A percentile compares a stretch with the other conserved stretches of the same genome.
Evolutionary conservation across 2,329 filamentous ascomycete species (phyloP).

Genomic region (Xylariaceae sp.): DNA sequence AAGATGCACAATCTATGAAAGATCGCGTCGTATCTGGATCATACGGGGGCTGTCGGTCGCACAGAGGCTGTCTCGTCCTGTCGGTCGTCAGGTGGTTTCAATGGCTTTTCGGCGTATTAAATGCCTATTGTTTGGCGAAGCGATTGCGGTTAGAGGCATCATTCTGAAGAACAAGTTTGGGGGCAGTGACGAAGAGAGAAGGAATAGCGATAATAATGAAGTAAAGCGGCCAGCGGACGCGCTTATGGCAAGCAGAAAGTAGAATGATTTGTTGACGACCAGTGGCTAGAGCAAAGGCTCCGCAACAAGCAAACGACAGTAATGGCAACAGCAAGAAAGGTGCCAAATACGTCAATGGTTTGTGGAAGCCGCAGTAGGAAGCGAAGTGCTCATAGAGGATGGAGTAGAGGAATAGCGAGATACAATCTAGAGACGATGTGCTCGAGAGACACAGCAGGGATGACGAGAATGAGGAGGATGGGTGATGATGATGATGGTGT

Average conservation of each 20-base stretch:
- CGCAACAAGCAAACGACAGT: conserved; percentile 31
- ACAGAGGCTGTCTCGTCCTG: conserved; percentile 16
- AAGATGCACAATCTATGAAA: conserved; percentile 4
- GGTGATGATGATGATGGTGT: conserved; percentile 8
- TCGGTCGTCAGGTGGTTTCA: conserved; percentile 28
- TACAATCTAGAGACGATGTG: conserved; percentile 8
- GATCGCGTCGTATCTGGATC: conserved; percentile 19
- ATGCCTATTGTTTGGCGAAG: conserved; percentile 47
- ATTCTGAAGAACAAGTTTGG: conserved; percentile 37
- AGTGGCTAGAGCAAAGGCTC: conserved; percentile 28
- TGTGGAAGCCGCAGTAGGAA: conserved; percentile 19
- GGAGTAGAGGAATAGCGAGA: conserved; percentile 10
- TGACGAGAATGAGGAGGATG: conserved; percentile 11
- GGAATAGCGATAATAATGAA: conserved; percentile 22
- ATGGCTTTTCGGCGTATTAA: conserved; percentile 20
- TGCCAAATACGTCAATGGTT: conserved; percentile 26
- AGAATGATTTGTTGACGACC: conserved; percentile 21
- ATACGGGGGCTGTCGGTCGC: conserved; percentile 12
- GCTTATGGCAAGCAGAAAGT: conserved; percentile 30
- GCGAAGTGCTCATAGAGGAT: conserved; percentile 15
- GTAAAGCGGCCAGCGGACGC: conserved; percentile 21
- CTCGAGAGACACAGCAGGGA: conserved; percentile 6
- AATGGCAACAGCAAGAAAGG: conserved; percentile 18
- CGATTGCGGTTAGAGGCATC: conserved; percentile 52
- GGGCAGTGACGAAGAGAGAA: conserved; percentile 22